Base-by-base conservation (phyloP, 1,139 yeast genomes). In the Meyerozyma elateridarum region DNA sequence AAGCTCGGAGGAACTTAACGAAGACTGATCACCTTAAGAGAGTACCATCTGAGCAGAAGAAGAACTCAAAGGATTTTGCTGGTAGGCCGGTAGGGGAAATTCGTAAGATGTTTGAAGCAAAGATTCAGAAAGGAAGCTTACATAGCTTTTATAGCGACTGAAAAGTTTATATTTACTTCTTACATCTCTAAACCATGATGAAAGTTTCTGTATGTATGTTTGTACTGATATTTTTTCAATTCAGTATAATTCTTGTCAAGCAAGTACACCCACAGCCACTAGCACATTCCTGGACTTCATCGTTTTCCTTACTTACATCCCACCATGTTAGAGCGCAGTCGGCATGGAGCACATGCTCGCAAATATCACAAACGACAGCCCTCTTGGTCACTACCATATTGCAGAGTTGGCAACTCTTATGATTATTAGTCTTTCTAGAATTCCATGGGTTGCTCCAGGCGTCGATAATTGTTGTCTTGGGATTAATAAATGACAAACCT, bases 261-360 rank as follows among this genome's bases (percentile, higher is more conserved):
- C 96, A 87, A 7, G 54, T 45, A 49, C 97, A 89, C 0, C 96
- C 96, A 59, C 97, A 89, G 0, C 96, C 97, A 37, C 87, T 75
- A 0, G 95, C 82, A 55, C 97, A 89, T 45, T 81, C 87, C 27
- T 47, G 47, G 15, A n/a, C 7, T 8, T 16, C 36, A 21, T 15
- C 30, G 18, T 25, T 44, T 20, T 48, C 56, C n/a, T 57, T 60
- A 3, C 64, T 67, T 0, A 54, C 60, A 11, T 57, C 59, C 89
- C 95, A 88, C 97, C 97, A 89, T 34, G 70, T 71, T 9, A 68
- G 58, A 0, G 95, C 94, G 61, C 97, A 89, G 21, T 68, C 64
- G 1, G 85, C 73, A 51, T 89, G 97, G 43, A 83, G 51, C 1
- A 85, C 64, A 56, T 89, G 96, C 41, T 79, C 84, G 56, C 97